Evolutionary conservation across 352 stramenopile species (phyloP).

Genomic region (Globisporangium solare): DNA sequence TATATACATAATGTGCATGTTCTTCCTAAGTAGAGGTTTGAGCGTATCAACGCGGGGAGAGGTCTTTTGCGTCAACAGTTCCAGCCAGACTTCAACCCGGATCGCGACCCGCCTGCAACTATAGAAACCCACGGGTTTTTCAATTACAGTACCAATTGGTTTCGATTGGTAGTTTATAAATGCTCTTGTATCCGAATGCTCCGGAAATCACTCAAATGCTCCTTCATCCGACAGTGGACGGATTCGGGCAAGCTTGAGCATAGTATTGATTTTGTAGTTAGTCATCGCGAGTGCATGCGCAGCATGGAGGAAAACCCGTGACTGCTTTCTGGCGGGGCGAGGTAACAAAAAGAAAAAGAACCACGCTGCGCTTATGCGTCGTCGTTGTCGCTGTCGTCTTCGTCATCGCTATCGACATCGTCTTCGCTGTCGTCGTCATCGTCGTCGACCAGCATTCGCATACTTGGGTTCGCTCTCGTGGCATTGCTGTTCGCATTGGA

Average conservation of each 20-base stretch:
- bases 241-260: too few relatives aligned
- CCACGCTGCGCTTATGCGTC: conserved; percentile 4
- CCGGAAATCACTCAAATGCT: too few relatives aligned
- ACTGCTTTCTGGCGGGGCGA: too few relatives aligned
- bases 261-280: too few relatives aligned
- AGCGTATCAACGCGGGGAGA: neutral
- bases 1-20: too few relatives aligned
- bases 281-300: too few relatives aligned
- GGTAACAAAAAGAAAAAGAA: too few relatives aligned
- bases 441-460: conserved; percentile 21
- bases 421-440: conserved; percentile 17
- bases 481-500: neutral
- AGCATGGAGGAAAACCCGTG: too few relatives aligned
- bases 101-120: neutral
- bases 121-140: neutral
- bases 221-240: too few relatives aligned
- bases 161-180: neutral
- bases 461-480: conserved; percentile 5
- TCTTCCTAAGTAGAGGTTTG: too few relatives aligned
- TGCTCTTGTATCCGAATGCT: too few relatives aligned
- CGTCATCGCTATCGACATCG: conserved; percentile 13
- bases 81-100: neutral
- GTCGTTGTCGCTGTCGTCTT: conserved; percentile 10
- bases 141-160: too few relatives aligned
- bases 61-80: neutral